A percentile compares a stretch with the other conserved stretches of the same genome.
Conservation (phyloP, 2,329 filamentous ascomycete genomes). For the Hypoxylon sp. region DNA sequence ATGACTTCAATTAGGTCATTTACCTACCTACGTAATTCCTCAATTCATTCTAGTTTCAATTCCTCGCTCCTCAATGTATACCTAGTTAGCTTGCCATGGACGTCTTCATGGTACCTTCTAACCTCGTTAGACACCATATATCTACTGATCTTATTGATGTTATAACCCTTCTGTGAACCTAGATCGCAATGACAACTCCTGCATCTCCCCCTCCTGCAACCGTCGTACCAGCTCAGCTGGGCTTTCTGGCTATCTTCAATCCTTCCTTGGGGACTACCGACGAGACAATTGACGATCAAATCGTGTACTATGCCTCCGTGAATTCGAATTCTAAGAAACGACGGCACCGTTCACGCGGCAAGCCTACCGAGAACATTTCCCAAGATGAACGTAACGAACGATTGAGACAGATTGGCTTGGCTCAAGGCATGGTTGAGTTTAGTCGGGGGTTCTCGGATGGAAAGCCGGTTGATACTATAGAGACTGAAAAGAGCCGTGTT, state of each 20-base stretch:
- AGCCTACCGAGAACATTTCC: slow-evolving; percentile 55
- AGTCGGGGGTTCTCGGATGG: slow-evolving; percentile 85
- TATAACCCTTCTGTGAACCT: slow-evolving; percentile 7
- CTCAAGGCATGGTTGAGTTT: slow-evolving; percentile 96
- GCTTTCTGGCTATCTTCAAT: slow-evolving; percentile 95
- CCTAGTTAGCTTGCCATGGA: slow-evolving; percentile 21
- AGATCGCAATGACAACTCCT: slow-evolving; percentile 35
- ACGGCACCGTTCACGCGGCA: slow-evolving; percentile 53
- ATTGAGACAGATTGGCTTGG: slow-evolving; percentile 90
- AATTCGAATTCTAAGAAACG: slow-evolving; percentile 53
- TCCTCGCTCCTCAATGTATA: slow-evolving; percentile 4
- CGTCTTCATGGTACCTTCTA: slow-evolving; percentile 18
- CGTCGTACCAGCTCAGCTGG: slow-evolving; percentile 80
- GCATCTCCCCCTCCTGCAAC: slow-evolving; percentile 37
- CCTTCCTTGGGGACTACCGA: slow-evolving; percentile 70
- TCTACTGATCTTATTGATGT: slow-evolving; percentile 19
- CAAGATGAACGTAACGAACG: slow-evolving; percentile 82
- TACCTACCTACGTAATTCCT: background rate
- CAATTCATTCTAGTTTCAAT: background rate
- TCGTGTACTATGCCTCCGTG: slow-evolving; percentile 88
- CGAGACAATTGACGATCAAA: slow-evolving; percentile 79
- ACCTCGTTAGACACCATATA: slow-evolving; percentile 25
- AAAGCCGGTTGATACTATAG: slow-evolving; percentile 80
- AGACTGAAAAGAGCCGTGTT: slow-evolving; percentile 88
- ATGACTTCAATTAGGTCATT: no score